Evolutionary conservation across 345 rosid genomes (phyloP), one percentile per base, ranked within the genome.

Genomic region (Balakata baccata): DNA sequence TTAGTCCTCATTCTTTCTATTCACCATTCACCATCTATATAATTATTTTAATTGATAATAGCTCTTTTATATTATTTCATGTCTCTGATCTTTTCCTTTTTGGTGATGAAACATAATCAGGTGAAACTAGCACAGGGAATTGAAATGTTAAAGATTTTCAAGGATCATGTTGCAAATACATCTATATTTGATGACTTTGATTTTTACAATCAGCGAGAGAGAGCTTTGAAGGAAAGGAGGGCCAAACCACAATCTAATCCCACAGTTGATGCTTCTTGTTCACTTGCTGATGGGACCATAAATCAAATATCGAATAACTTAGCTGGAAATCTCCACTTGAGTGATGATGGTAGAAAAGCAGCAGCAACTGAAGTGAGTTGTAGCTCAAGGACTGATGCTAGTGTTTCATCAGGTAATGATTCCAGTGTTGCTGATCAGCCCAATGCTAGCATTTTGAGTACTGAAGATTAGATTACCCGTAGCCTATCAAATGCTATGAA

Each of bases 91-190:
- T 45, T 17, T 6, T 20, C 37, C 23, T 3, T 39, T 17, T 25
- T 37, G 39, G 50, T 77, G 29, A 20, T 67, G 70, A 38, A 23
- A 46, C 16, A 29, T 22, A 11, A 53, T 64, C 75, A 90, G 96
- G 96, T 90, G 84, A 87, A 81, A 77, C 73, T 86, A 52, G 86
- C 82, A 63, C 93, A 84, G 20, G 93, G 96, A 39, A 76, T 79
- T 60, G 93, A 90, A 86, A 89, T 90, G 87, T 82, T 88, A 64
- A 85, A 73, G 72, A 89, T 87, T n/a, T 90, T 86, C 64, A 89
- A 87, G 85, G 85, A 86, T 57, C 82, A 88, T 53, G 88, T 82
- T 66, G 80, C 81, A 0, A 81, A 68, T 2, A 84, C 91, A 69
- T 86, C 88, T 29, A 81, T 90, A 39, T 80, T 90, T 1, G 96